Evolutionary conservation across 1,284 basidiomycete species (phyloP).

Genomic region (Microbotryum silenes-acaulis): DNA sequence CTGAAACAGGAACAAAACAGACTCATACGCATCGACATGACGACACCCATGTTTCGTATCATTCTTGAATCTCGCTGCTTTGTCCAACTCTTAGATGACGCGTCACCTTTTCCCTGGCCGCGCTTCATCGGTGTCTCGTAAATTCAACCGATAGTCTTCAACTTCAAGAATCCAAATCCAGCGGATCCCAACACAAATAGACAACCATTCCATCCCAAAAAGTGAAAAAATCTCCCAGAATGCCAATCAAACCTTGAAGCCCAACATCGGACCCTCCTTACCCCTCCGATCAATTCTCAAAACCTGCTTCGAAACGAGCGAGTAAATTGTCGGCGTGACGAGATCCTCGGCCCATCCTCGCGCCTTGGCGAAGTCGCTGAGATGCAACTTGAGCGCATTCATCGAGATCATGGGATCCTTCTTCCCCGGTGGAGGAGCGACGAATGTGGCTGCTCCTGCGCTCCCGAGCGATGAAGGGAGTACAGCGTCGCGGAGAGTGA

Average conservation of each 20-base stretch:
- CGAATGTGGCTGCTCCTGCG: background rate
- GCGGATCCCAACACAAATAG: too few species aligned
- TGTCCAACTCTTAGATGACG: too few species aligned
- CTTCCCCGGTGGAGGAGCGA: background rate
- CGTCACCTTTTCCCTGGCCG: too few species aligned
- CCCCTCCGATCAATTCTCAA: conserved; percentile 32
- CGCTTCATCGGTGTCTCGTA: too few species aligned
- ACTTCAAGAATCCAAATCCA: too few species aligned
- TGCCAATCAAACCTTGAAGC: conserved; percentile 9
- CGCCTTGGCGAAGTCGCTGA: conserved; percentile 20
- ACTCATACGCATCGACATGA: too few species aligned
- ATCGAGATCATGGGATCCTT: conserved; percentile 22
- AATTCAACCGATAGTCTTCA: too few species aligned
- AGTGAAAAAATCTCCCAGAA: too few species aligned
- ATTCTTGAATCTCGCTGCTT: too few species aligned
- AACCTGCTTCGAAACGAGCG: conserved; percentile 27
- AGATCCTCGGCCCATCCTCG: conserved; percentile 30
- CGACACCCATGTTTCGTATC: too few species aligned
- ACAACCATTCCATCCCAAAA: too few species aligned
- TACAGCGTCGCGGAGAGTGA: conserved; percentile 20
- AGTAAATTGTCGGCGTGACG: conserved; percentile 33
- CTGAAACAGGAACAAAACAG: too few species aligned
- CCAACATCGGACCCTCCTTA: conserved; percentile 25
- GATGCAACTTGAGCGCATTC: conserved; percentile 23
- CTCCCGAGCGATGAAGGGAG: background rate